These are phyloP conservation scores for Reticulascus tulasneorum DNA, from an alignment of 2,329 filamentous ascomycete genomes.

Conservation along the genomic window DNA sequence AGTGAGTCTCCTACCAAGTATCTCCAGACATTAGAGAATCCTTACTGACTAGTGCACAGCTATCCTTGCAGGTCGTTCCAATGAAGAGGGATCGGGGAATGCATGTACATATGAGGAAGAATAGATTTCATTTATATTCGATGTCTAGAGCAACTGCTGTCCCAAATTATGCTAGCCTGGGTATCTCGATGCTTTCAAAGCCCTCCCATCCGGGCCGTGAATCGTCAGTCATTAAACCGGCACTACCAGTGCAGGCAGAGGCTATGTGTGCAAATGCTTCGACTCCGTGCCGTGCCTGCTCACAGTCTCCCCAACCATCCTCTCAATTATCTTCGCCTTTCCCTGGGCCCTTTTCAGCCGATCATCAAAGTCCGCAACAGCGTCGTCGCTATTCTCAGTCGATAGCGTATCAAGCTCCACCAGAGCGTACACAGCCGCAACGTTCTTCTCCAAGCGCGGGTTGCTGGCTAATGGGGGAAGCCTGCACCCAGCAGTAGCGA, in stretches of 20 bases:
- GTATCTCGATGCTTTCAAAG: constrained; percentile 2
- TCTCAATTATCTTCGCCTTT: constrained; percentile 82
- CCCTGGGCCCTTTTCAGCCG: constrained; percentile 76
- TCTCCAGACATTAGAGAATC: no score
- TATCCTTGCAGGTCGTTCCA: constrained; percentile 63
- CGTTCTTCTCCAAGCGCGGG: constrained; percentile 69
- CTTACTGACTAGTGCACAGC: constrained; percentile 35
- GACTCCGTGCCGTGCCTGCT: constrained; percentile 1
- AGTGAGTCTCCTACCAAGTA: constrained; percentile 50
- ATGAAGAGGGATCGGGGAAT: constrained; percentile 29
- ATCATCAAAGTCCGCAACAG: constrained; percentile 89
- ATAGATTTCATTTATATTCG: constrained; percentile 23
- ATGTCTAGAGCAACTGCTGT: neutral
- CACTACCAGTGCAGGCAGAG: no score
- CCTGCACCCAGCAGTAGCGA: constrained; percentile 14
- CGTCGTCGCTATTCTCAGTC: constrained; percentile 81
- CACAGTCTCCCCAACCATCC: constrained; percentile 46
- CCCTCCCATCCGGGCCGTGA: no score
- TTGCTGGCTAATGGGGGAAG: constrained; percentile 46
- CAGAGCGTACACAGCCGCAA: constrained; percentile 70
- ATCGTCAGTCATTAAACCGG: no score
- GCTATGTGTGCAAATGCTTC: no score
- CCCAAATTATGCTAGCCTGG: neutral
- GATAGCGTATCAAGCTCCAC: constrained; percentile 74
- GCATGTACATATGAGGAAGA: constrained; percentile 24